Evolutionary conservation across 2,329 filamentous ascomycete species (phyloP).

Genomic region (Dactylonectria estremocensis): DNA sequence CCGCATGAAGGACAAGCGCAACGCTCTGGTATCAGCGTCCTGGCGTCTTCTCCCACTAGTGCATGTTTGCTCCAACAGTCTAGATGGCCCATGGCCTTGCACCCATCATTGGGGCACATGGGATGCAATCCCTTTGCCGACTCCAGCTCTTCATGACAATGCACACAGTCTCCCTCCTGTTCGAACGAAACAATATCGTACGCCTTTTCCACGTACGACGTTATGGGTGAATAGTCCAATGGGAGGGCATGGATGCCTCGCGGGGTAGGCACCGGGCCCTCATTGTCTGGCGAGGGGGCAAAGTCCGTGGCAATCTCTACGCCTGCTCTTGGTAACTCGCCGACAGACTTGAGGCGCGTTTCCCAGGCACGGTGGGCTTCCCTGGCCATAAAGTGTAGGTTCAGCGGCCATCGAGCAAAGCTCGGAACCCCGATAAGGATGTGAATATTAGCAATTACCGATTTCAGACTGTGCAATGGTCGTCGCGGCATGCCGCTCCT

Average conservation of each 20-base stretch:
- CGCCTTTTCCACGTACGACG: slow-evolving; percentile 69
- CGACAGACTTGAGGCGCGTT: slow-evolving; percentile 66
- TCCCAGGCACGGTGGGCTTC: slow-evolving; percentile 82
- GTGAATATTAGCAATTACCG: slow-evolving; percentile 85
- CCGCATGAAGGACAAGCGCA: slow-evolving; percentile 82
- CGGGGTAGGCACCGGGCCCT: slow-evolving; percentile 29
- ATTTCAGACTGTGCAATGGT: slow-evolving; percentile 73
- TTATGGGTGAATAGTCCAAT: slow-evolving; percentile 69
- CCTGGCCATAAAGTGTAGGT: slow-evolving; percentile 81
- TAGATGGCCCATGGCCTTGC: slow-evolving; percentile 72
- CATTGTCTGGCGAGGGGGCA: slow-evolving; percentile 43
- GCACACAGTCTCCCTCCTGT: slow-evolving; percentile 67
- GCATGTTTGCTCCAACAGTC: slow-evolving; percentile 72
- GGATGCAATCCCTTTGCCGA: slow-evolving; percentile 68
- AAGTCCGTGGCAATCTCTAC: slow-evolving; percentile 74
- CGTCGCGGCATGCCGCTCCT: slow-evolving; percentile 69
- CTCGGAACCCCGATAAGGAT: slow-evolving; percentile 83
- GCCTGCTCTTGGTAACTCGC: slow-evolving; percentile 62
- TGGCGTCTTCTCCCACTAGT: slow-evolving; percentile 55
- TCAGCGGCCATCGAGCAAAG: slow-evolving; percentile 87
- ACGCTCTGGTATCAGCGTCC: slow-evolving; percentile 74
- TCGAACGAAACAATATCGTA: slow-evolving; percentile 70
- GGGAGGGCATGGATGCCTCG: slow-evolving; percentile 70
- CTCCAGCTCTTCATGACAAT: slow-evolving; percentile 64
- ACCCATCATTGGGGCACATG: slow-evolving; percentile 68